Base-by-base conservation (phyloP, 179 eudicot genomes). In the Drosera spatulata region DNA sequence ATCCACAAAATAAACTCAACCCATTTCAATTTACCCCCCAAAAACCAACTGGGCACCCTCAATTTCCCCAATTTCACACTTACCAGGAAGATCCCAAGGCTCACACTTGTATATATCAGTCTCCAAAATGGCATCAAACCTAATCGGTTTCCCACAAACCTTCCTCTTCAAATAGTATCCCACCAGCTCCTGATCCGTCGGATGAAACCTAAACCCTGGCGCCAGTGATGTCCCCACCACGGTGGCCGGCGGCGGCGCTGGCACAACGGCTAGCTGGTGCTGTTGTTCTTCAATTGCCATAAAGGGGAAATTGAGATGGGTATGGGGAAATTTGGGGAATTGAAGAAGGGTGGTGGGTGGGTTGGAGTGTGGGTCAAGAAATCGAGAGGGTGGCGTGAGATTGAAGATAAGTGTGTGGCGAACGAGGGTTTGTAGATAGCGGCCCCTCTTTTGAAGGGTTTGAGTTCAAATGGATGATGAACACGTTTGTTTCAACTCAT, bases 101-200 rank as follows among this genome's bases (percentile, higher is more conserved):
- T 91, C 97, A 41, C 91, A 87, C 85, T 91, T 91, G 68, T 91
- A 91, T 40, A 91, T 89, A 72, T 91, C 97, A 41, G 91, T 87
- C 56, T 87, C 97, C 3, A 86, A 68, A 39, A 91, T 87, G 45
- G 97, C 97, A 43, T 91, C 94, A 56, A 87, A 91, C n/a, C 96
- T 69, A 22, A 87, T 81, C 5, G 90, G 84, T 67, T 85, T 85
- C 53, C 85, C 82, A 64, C 90, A 85, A 6, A 86, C 79, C 72
- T 87, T 91, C 15, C 95, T 71, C 71, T 84, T 76, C n/a, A 91
- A 71, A 66, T 91, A 91, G 61, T 87, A 91, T 76, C 85, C 80
- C 13, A 91, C 98, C 40, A 91, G 72, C 67, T 91, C 98, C 73
- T 88, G 95, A 67, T 91, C 98, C 15, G 98, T 88, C 3, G 98